These are phyloP conservation scores for Melampsora americana DNA, from an alignment of 1,284 basidiomycete species.

Conservation along the genomic window DNA sequence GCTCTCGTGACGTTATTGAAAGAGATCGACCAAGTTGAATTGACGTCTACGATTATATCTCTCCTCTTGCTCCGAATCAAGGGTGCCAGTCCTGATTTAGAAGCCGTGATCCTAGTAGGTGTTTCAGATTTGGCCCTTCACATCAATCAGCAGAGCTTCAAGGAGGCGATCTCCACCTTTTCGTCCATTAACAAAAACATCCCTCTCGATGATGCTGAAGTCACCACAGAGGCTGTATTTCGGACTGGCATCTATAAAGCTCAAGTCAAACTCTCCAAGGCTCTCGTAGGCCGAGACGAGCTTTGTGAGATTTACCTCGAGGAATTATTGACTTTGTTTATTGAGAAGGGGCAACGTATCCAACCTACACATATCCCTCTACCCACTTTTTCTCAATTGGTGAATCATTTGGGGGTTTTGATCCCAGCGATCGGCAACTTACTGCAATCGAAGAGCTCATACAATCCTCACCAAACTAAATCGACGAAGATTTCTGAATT, in stretches of 20 bases:
- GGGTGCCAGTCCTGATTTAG: constrained; percentile 75
- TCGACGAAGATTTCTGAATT: constrained; percentile 69
- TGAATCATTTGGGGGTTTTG: constrained; percentile 55
- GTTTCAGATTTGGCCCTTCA: constrained; percentile 82
- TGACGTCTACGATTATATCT: constrained; percentile 60
- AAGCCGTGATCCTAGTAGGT: constrained; percentile 85
- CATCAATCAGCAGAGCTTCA: constrained; percentile 71
- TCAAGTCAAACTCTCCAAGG: constrained; percentile 78
- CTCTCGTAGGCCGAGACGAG: constrained; percentile 68
- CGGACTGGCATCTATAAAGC: constrained; percentile 64
- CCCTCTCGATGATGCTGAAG: background rate
- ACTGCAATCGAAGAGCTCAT: constrained; percentile 74
- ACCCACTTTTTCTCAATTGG: constrained; percentile 47
- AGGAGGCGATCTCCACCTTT: constrained; percentile 79
- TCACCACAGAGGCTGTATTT: constrained; percentile 75
- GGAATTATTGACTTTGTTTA: constrained; percentile 79
- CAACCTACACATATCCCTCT: constrained; percentile 69
- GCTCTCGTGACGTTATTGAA: constrained; percentile 22
- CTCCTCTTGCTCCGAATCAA: constrained; percentile 87
- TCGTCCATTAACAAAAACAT: constrained; percentile 79
- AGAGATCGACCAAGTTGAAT: constrained; percentile 22
- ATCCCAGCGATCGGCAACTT: constrained; percentile 85
- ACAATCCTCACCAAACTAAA: constrained; percentile 58
- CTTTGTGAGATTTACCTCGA: constrained; percentile 75
- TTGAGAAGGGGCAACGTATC: constrained; percentile 85